Conservation (phyloP, 2,329 filamentous ascomycete species). For the Leptographium wingfieldii region DNA sequence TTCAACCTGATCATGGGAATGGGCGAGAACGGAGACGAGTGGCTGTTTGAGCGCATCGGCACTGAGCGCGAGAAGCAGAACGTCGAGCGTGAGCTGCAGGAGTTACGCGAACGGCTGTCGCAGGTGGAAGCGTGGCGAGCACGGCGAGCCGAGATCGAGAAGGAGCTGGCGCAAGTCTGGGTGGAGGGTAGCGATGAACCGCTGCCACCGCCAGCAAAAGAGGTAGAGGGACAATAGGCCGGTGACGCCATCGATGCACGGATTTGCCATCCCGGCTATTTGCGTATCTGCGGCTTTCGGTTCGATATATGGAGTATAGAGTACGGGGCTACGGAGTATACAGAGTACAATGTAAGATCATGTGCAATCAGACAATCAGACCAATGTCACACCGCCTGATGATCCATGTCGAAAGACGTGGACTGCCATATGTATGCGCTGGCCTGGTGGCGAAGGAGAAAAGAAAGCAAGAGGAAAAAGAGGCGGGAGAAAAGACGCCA, state of each 20-base stretch:
- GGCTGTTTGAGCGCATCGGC: constrained; percentile 89
- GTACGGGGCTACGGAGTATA: not conserved
- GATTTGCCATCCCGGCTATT: not conserved
- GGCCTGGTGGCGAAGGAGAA: not conserved
- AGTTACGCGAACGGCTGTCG: constrained; percentile 65
- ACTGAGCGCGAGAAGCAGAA: constrained; percentile 87
- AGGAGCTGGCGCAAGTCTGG: constrained; percentile 58
- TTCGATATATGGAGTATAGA: not conserved
- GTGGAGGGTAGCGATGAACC: constrained; percentile 38
- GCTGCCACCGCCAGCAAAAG: constrained; percentile 27
- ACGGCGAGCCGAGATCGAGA: constrained; percentile 68
- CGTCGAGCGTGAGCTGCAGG: constrained; percentile 80
- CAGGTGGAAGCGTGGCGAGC: constrained; percentile 77
- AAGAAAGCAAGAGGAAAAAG: too few relatives aligned
- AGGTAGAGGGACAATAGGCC: constrained; percentile 4
- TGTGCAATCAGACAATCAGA: too few relatives aligned
- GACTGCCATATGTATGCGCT: too few relatives aligned
- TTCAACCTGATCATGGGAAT: constrained; percentile 78
- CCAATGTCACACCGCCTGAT: too few relatives aligned
- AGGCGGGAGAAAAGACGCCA: not conserved
- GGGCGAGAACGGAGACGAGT: constrained; percentile 70
- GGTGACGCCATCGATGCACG: not conserved
- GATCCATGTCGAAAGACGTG: too few relatives aligned
- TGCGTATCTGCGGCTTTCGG: not conserved
- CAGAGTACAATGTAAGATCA: too few relatives aligned